phyloP scores from a whole-genome alignment of 2,329 filamentous ascomycete species.

The Orbilia quercus region DNA sequence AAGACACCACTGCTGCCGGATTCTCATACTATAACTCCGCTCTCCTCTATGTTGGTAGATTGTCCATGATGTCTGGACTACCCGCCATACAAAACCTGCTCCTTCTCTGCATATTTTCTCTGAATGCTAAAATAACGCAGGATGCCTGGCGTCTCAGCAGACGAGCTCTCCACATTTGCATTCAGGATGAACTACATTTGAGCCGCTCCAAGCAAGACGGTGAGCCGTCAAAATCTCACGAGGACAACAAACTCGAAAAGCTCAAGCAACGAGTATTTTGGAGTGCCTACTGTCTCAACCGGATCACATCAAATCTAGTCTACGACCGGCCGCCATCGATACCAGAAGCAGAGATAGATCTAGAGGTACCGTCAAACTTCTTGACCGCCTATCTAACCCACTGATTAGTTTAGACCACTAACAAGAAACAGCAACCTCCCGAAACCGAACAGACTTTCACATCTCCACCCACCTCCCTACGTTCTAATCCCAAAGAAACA shows the following conservation, averaged over 20 bases:
- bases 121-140: constrained; percentile 42
- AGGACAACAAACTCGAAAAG: not conserved
- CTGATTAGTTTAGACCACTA: not conserved
- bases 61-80: constrained; percentile 22
- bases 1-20: constrained; percentile 9
- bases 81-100: constrained; percentile 31
- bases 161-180: constrained; percentile 44
- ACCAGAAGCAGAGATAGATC: constrained; percentile 45
- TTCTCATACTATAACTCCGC: constrained; percentile 47
- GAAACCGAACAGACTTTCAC: constrained; percentile 13
- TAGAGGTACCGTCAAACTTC: constrained; percentile 11
- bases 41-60: constrained; percentile 11
- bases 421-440: not conserved
- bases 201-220: not conserved
- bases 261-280: constrained; percentile 39
- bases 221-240: not conserved
- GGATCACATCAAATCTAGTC: constrained; percentile 39
- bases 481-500: not conserved
- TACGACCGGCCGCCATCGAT: constrained; percentile 51
- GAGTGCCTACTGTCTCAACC: constrained; percentile 44
- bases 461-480: not conserved
- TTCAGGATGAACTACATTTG: constrained; percentile 46
- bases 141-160: constrained; percentile 48
- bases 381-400: not conserved
- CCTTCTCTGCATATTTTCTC: constrained; percentile 36